Conservation (phyloP, 2,329 filamentous ascomycete genomes). For the Aspergillus sp. region DNA sequence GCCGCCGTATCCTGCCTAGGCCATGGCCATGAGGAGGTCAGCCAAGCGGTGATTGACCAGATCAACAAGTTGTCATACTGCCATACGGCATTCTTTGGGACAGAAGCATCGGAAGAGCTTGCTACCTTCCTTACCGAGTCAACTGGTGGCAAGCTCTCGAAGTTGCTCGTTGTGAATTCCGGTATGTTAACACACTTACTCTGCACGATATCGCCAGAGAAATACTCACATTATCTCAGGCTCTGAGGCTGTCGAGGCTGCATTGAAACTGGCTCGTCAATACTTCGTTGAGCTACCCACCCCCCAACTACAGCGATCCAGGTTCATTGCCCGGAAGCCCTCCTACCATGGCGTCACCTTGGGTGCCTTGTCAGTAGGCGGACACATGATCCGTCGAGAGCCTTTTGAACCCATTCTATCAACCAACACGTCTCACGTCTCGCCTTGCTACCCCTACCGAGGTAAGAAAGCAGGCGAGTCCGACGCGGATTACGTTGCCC, state of each 20-base stretch:
- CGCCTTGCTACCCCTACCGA: conserved; percentile 68
- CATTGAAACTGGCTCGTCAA: conserved; percentile 67
- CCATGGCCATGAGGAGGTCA: conserved; percentile 64
- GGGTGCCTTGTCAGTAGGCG: conserved; percentile 65
- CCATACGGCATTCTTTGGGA: conserved; percentile 61
- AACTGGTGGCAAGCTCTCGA: conserved; percentile 56
- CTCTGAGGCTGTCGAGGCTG: conserved; percentile 69
- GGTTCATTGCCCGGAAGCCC: conserved; percentile 65
- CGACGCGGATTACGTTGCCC: conserved; percentile 60
- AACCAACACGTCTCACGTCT: conserved; percentile 61
- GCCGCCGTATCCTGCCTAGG: conserved; percentile 73
- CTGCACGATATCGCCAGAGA: neutral
- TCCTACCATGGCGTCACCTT: conserved; percentile 74
- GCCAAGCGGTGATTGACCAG: conserved; percentile 61
- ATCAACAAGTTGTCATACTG: conserved; percentile 62
- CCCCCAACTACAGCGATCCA: conserved; percentile 56
- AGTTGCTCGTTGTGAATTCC: conserved; percentile 60
- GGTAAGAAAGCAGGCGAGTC: conserved; percentile 55
- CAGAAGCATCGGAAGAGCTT: conserved; percentile 55
- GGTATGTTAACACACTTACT: conserved; percentile 43
- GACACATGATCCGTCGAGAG: conserved; percentile 61
- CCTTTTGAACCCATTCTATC: conserved; percentile 64
- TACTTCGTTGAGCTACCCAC: conserved; percentile 62
- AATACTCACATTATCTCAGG: conserved; percentile 41
- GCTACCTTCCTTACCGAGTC: conserved; percentile 53